phyloP scores from a whole-genome alignment of 1,284 basidiomycete genomes.

The Apiotrichum montevideense region DNA sequence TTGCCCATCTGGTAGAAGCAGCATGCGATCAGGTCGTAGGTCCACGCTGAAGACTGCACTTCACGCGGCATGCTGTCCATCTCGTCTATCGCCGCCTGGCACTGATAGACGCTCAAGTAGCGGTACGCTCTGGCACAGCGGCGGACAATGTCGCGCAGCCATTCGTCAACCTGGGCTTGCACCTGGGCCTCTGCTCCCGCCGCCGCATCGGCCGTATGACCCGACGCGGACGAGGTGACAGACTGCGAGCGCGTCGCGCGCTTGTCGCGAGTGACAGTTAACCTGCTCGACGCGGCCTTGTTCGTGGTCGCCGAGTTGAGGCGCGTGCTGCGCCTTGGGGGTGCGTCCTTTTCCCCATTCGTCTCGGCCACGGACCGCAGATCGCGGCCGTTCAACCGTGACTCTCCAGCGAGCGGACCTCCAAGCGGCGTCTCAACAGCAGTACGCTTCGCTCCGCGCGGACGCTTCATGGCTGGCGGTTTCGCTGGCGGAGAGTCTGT shows the following conservation, averaged over 20 bases:
- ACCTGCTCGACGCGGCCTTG: conserved; percentile 15
- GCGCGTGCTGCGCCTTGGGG: conserved; percentile 34
- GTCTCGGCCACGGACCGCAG: conserved; percentile 24
- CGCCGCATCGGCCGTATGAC: conserved; percentile 53
- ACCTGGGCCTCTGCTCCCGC: conserved; percentile 61
- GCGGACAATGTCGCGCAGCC: conserved; percentile 72
- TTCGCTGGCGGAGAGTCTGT: conserved; percentile 18
- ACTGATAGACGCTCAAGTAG: conserved; percentile 68
- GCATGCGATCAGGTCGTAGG: conserved; percentile 71
- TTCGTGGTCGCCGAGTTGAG: conserved; percentile 23
- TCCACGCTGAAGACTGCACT: conserved; percentile 68
- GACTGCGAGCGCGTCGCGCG: conserved; percentile 32
- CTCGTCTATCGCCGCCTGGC: conserved; percentile 63
- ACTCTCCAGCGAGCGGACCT: conserved; percentile 12
- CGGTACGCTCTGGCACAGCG: conserved; percentile 70
- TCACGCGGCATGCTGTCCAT: conserved; percentile 68
- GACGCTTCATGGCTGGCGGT: conserved; percentile 43
- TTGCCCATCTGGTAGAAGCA: conserved; percentile 82
- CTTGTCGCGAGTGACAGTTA: conserved; percentile 18
- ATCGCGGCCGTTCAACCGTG: conserved; percentile 24
- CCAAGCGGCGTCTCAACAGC: conserved; percentile 6
- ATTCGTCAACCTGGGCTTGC: conserved; percentile 70
- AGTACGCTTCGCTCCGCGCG: conserved; percentile 23
- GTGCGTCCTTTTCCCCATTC: conserved; percentile 26
- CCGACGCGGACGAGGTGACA: conserved; percentile 54